Evolutionary conservation across 1,284 basidiomycete genomes (phyloP).

Genomic region (Athelia psychrophila): DNA sequence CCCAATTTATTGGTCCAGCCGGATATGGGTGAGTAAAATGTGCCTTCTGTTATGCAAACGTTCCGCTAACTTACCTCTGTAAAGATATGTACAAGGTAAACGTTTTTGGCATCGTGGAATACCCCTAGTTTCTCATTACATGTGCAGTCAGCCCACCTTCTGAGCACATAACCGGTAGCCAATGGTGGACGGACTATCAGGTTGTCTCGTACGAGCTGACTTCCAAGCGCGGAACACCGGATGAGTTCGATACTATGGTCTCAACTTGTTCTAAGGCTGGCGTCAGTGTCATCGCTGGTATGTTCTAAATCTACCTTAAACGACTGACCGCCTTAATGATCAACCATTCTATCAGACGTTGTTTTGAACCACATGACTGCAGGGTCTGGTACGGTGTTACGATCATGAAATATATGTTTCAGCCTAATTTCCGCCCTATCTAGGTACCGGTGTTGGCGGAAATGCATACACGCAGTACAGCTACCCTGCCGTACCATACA

Average conservation of each 20-base stretch:
- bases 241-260: slow-evolving; percentile 55
- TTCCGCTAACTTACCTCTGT: too few relatives aligned
- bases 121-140: neutral
- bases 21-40: slow-evolving; percentile 42
- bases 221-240: slow-evolving; percentile 55
- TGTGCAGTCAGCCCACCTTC: slow-evolving; percentile 43
- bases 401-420: too few relatives aligned
- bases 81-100: slow-evolving; percentile 54
- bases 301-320: slow-evolving; percentile 12
- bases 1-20: slow-evolving; percentile 60
- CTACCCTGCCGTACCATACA: slow-evolving; percentile 55
- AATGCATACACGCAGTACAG: slow-evolving; percentile 53
- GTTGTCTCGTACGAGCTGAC: slow-evolving; percentile 60
- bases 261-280: slow-evolving; percentile 56
- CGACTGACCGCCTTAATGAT: neutral
- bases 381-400: slow-evolving; percentile 26
- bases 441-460: slow-evolving; percentile 44
- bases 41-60: too few relatives aligned
- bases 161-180: slow-evolving; percentile 44
- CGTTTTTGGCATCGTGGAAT: too few relatives aligned
- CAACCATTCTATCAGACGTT: slow-evolving; percentile 41
- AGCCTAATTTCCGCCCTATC: too few relatives aligned
- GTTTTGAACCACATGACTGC: slow-evolving; percentile 69
- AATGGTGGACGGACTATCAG: slow-evolving; percentile 72
- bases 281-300: slow-evolving; percentile 58